A percentile compares a stretch with the other conserved stretches of the same genome.
These are phyloP conservation scores for Zanthoxylum bungeanum DNA, from an alignment of 345 rosid species.

Conservation along the genomic window DNA sequence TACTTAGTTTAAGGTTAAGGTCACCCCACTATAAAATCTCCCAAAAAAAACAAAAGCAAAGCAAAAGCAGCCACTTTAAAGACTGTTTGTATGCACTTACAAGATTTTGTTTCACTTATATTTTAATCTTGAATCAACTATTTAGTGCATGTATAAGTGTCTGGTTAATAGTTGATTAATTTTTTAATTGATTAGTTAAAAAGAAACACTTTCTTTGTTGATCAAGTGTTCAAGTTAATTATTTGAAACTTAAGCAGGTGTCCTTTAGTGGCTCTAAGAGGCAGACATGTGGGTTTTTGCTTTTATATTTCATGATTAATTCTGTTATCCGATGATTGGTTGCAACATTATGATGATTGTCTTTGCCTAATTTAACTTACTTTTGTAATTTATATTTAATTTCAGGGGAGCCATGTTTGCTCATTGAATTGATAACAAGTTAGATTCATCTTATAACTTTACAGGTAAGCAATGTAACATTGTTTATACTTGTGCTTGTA, in stretches of 20 bases:
- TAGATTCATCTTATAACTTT: slow-evolving; percentile 19
- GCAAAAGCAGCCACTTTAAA: slow-evolving; percentile 18
- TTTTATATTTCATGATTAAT: slow-evolving; percentile 23
- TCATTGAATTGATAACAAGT: slow-evolving; percentile 6
- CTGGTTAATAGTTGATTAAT: background rate
- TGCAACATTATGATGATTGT: slow-evolving; percentile 17
- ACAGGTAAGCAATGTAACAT: slow-evolving; percentile 6
- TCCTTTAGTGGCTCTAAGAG: slow-evolving; percentile 38
- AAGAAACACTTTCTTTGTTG: background rate
- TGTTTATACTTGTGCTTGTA: background rate
- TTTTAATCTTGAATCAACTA: slow-evolving; percentile 5
- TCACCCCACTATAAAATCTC: slow-evolving; percentile 34
- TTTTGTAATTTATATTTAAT: slow-evolving; percentile 9
- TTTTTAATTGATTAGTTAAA: background rate
- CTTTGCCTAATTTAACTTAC: slow-evolving; percentile 28
- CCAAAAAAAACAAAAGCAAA: background rate
- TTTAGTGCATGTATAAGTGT: slow-evolving; percentile 1
- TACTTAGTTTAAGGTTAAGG: slow-evolving; percentile 40
- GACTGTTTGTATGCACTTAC: slow-evolving; percentile 24
- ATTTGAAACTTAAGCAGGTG: slow-evolving; percentile 24
- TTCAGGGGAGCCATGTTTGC: slow-evolving; percentile 10
- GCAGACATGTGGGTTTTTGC: slow-evolving; percentile 28
- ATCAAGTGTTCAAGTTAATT: background rate
- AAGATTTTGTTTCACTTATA: slow-evolving; percentile 19
- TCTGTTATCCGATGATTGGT: slow-evolving; percentile 32